phyloP scores from a whole-genome alignment of 2,329 filamentous ascomycete genomes.

The Pseudocercospora cruenta region DNA sequence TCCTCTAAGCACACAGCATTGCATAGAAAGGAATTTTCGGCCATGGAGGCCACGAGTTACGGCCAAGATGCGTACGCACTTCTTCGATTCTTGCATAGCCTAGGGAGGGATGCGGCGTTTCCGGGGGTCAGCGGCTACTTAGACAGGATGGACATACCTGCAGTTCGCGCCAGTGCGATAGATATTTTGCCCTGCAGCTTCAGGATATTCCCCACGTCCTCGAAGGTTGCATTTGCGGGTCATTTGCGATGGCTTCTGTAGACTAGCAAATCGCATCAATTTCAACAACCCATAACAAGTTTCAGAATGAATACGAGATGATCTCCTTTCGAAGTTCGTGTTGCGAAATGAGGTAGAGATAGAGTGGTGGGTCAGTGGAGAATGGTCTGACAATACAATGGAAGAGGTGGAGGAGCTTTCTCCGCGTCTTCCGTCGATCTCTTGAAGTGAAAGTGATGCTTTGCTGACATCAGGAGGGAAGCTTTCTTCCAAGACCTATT shows the following conservation, averaged over 20 bases:
- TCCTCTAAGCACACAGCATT: constrained; percentile 8
- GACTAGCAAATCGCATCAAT: constrained; percentile 5
- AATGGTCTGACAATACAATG: not conserved
- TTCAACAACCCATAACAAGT: not conserved
- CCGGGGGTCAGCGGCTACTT: not conserved
- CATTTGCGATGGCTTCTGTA: constrained; percentile 17
- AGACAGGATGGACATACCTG: not conserved
- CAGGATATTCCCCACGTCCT: not conserved
- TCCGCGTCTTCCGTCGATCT: not conserved
- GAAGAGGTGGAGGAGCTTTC: not conserved
- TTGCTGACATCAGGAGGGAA: not conserved
- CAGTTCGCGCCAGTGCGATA: not conserved
- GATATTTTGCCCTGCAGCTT: not conserved
- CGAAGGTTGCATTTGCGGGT: constrained; percentile 9
- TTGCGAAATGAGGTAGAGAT: constrained; percentile 5
- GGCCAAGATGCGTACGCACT: constrained; percentile 3
- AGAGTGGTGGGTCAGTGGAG: constrained; percentile 9
- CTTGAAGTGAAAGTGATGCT: not conserved
- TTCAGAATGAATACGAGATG: not conserved
- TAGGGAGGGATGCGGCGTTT: not conserved
- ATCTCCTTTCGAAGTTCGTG: not conserved
- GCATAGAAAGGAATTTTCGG: constrained; percentile 1
- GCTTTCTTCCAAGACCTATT: not conserved
- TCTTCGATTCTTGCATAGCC: constrained; percentile 8
- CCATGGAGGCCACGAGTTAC: constrained; percentile 6